Conservation (phyloP, 352 stramenopile genomes). For the Blastocystis hominis region DNA sequence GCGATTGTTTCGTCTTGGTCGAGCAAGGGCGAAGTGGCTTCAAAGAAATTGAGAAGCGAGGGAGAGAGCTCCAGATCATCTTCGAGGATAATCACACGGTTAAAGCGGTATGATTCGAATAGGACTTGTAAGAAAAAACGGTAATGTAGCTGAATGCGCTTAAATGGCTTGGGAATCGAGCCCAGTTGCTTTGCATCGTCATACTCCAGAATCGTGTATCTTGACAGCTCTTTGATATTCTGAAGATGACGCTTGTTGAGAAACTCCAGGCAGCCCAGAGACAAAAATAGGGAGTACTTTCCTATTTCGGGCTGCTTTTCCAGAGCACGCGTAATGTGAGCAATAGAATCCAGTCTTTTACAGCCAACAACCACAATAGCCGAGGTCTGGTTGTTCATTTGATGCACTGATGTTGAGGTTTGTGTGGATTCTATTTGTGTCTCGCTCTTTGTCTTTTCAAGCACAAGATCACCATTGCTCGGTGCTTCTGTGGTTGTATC, state of each 20-base stretch:
- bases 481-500: no score
- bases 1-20: background rate
- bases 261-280: background rate
- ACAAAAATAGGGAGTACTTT: constrained; percentile 8
- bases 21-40: background rate
- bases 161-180: background rate
- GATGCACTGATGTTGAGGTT: background rate
- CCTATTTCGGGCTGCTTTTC: background rate
- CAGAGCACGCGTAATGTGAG: background rate
- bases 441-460: no score
- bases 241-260: background rate
- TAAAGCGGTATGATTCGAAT: background rate
- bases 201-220: background rate
- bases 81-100: constrained; percentile 27
- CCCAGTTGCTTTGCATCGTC: background rate
- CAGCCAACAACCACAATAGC: constrained; percentile 35
- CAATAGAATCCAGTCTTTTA: background rate
- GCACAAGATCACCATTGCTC: no score
- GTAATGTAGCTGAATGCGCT: constrained; percentile 44
- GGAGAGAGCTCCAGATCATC: constrained; percentile 31
- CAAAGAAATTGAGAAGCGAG: constrained; percentile 8
- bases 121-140: background rate
- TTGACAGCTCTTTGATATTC: background rate
- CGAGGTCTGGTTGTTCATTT: background rate
- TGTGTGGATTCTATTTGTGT: no score